Evolutionary conservation across 139 green algal genomes (phyloP).

Genomic region (Tetradesmus lagerheimii): DNA sequence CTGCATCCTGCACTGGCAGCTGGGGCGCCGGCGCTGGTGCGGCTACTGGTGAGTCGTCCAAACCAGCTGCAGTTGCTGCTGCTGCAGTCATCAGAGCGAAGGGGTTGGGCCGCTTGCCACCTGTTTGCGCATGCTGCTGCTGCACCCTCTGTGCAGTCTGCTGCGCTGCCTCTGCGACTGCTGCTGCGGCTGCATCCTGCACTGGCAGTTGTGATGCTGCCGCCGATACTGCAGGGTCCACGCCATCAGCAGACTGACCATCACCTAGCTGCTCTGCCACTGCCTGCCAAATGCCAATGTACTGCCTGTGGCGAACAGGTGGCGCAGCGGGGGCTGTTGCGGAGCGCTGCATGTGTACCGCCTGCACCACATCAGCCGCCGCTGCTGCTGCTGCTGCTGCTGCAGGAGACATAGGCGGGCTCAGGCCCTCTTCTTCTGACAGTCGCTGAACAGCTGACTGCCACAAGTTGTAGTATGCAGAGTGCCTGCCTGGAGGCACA

Average conservation of each 20-base stretch:
- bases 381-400: background rate
- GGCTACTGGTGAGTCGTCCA: background rate
- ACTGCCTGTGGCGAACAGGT: background rate
- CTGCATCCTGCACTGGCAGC: conserved; percentile 1
- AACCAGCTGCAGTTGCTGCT: background rate
- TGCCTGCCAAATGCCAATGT: conserved; percentile 41
- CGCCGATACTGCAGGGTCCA: background rate
- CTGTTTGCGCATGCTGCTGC: conserved; percentile 5
- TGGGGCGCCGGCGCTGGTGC: background rate
- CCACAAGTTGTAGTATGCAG: conserved; percentile 40
- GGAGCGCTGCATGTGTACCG: background rate
- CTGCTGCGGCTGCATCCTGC: conserved; percentile 12
- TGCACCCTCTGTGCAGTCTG: background rate
- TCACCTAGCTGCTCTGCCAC: conserved; percentile 29
- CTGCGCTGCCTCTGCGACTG: background rate
- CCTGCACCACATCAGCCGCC: background rate
- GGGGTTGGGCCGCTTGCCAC: background rate
- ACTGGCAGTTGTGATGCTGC: background rate
- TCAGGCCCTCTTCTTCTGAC: background rate
- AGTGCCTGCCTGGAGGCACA: background rate
- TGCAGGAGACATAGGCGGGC: background rate
- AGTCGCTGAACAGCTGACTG: background rate
- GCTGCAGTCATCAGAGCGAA: conserved; percentile 14
- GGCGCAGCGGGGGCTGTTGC: background rate
- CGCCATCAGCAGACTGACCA: conserved; percentile 28